Base-by-base conservation (phyloP, 2,329 filamentous ascomycete genomes). In the Penicillium sp. region DNA sequence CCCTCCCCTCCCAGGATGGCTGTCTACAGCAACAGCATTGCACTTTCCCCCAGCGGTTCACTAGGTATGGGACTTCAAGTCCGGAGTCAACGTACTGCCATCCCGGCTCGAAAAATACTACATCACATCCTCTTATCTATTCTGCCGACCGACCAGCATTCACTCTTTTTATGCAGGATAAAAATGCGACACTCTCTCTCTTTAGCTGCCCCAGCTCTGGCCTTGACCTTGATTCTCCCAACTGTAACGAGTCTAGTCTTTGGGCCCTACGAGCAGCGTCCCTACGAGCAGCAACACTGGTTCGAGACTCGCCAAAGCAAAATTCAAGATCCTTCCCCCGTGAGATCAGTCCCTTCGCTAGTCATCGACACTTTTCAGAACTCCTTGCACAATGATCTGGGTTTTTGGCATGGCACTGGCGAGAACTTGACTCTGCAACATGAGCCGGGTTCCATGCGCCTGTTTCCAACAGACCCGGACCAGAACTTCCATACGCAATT, bases 351-450 rank as follows among this genome's bases (percentile, higher is more conserved):
- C 2, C 45, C 62, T 0, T 58, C 68, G 0, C 58, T 79, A 11
- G 78, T 89, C 0, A 84, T 91, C 59, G 88, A 91, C 74, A 81
- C 80, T 3, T 91, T 91, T 65, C 75, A 75, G 38, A 80, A 79
- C 65, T 59, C 74, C 2, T 75, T 80, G 62, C 80, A 75, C 28
- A 90, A 91, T 68, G 81, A 84, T 19, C 80, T 90, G 2, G 84
- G 83, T 2, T 83, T 85, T 73, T 90, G 86, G 83, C 87, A 90
- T 71, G 88, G 88, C 10, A 80, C 80, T n/a, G 86, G 87, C 51
- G 87, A 89, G 61, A 80, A 81, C 16, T 82, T 88, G 69, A 78
- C 75, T 5, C 73, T 85, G 26, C 82, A 81, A 13, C 84, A 84
- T 67, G 78, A 79, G n/a, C 73, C 75, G 55, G 82, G 81, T 62